phyloP scores from a whole-genome alignment of 2,329 filamentous ascomycete species.

The Penicillium crustosum region DNA sequence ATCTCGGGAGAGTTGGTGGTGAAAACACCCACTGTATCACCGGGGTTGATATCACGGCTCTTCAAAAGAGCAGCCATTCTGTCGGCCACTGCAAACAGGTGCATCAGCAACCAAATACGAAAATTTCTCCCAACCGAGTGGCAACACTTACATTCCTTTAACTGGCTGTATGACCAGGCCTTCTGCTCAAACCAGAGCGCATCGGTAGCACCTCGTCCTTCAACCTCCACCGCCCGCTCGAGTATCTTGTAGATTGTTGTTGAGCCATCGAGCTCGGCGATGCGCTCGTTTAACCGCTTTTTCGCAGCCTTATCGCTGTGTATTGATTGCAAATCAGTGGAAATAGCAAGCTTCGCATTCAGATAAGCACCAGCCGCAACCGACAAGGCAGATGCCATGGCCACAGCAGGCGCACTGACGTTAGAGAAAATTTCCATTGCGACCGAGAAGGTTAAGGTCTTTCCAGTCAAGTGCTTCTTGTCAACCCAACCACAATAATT shows the following conservation, averaged over 20 bases:
- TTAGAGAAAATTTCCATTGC: slow-evolving; percentile 34
- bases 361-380: slow-evolving; percentile 43
- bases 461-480: background rate
- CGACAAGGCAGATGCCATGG: slow-evolving; percentile 37
- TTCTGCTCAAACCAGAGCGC: slow-evolving; percentile 52
- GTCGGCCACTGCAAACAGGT: slow-evolving; percentile 40
- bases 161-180: slow-evolving; percentile 49
- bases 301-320: slow-evolving; percentile 35
- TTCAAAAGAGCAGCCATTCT: slow-evolving; percentile 46
- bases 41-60: slow-evolving; percentile 36
- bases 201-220: slow-evolving; percentile 40
- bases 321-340: slow-evolving; percentile 41
- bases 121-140: background rate
- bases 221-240: slow-evolving; percentile 41
- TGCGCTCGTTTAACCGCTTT: slow-evolving; percentile 37
- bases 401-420: slow-evolving; percentile 30
- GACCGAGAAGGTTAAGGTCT: background rate
- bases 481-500: background rate
- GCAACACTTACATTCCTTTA: slow-evolving; percentile 43
- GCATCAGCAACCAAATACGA: slow-evolving; percentile 5
- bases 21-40: slow-evolving; percentile 49
- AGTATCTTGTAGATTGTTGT: slow-evolving; percentile 47
- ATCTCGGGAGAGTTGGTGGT: slow-evolving; percentile 53
- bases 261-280: slow-evolving; percentile 41
- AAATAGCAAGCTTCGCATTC: slow-evolving; percentile 46